These are phyloP conservation scores for Aureobasidium sp. DNA, from an alignment of 2,329 filamentous ascomycete genomes.

Conservation along the genomic window DNA sequence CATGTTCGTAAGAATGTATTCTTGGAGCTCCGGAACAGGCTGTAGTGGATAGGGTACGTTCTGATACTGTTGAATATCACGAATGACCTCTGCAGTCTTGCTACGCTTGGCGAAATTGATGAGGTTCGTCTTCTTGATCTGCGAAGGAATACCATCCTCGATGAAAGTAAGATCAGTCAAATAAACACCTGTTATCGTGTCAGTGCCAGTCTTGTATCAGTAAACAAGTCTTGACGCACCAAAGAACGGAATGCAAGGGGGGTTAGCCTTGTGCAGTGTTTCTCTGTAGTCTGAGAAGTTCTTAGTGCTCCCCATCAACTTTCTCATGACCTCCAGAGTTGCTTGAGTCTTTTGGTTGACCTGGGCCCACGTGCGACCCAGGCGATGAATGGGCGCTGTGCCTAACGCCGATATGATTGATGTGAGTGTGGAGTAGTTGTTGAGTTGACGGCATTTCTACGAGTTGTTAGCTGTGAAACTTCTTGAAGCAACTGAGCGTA, in stretches of 20 bases:
- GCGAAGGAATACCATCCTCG: conserved; percentile 92
- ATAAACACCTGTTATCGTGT: conserved; percentile 67
- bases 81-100: conserved; percentile 96
- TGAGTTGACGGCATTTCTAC: conserved; percentile 85
- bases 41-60: conserved; percentile 93
- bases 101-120: conserved; percentile 99
- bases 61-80: conserved; percentile 97
- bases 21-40: conserved; percentile 83
- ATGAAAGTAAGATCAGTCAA: conserved; percentile 97
- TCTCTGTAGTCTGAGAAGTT: conserved; percentile 98
- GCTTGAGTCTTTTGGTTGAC: conserved; percentile 77
- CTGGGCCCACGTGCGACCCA: conserved; percentile 90
- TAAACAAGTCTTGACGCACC: conserved; percentile 48
- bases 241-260: conserved; percentile 96
- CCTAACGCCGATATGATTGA: conserved; percentile 95
- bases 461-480: conserved; percentile 21
- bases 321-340: conserved; percentile 82
- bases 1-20: conserved; percentile 96
- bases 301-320: conserved; percentile 92
- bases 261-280: conserved; percentile 82
- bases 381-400: conserved; percentile 87
- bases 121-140: conserved; percentile 91
- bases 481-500: not conserved
- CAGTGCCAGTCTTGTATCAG: not conserved
- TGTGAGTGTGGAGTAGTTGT: conserved; percentile 96